Evolutionary conservation across 1,284 basidiomycete species (phyloP).

Genomic region (Taiwanofungus camphoratus): DNA sequence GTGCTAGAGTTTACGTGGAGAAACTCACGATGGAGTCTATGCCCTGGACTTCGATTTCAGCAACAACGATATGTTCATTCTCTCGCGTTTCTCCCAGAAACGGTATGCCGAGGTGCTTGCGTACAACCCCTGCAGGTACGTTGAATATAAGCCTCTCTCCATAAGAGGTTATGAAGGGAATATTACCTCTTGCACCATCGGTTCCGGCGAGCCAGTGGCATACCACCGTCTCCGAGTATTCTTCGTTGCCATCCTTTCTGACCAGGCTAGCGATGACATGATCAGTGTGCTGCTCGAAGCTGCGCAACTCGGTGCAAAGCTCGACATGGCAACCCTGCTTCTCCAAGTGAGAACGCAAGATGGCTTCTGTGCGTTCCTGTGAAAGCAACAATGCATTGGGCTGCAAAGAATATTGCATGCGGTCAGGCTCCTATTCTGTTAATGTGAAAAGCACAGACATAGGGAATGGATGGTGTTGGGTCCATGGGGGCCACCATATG

Average conservation of each 20-base stretch:
- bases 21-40: constrained; percentile 18
- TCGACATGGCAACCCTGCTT: constrained; percentile 25
- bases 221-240: constrained; percentile 8
- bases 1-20: neutral
- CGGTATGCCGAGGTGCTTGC: constrained; percentile 25
- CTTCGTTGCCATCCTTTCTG: constrained; percentile 4
- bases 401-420: too few relatives aligned
- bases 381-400: constrained; percentile 17
- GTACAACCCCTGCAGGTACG: constrained; percentile 24
- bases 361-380: constrained; percentile 22
- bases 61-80: constrained; percentile 23
- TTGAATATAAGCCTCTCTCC: too few relatives aligned
- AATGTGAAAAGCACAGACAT: too few relatives aligned
- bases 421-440: too few relatives aligned
- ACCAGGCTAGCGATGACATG: constrained; percentile 15
- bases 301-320: constrained; percentile 22
- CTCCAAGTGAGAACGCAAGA: constrained; percentile 25
- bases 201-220: constrained; percentile 27
- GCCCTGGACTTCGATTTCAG: constrained; percentile 26
- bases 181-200: constrained; percentile 32
- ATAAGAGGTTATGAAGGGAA: too few relatives aligned
- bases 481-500: constrained; percentile 3
- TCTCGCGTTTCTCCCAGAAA: constrained; percentile 28
- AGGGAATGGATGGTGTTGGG: constrained; percentile 15
- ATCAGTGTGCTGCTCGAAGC: constrained; percentile 21